phyloP scores from a whole-genome alignment of 2,329 filamentous ascomycete genomes.

The Trichoderma oligosporum region DNA sequence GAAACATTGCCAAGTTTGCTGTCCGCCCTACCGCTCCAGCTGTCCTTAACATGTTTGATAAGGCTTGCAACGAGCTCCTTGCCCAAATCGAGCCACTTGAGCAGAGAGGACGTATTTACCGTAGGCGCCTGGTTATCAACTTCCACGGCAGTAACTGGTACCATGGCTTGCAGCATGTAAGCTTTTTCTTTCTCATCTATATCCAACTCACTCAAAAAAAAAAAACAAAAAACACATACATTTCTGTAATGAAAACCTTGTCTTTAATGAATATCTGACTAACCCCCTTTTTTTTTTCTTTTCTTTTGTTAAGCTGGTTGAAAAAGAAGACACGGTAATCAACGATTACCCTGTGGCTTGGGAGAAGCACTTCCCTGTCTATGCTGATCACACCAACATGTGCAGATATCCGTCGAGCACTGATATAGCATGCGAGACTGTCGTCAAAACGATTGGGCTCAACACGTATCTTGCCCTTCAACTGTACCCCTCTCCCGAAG shows the following conservation, averaged over 20 bases:
- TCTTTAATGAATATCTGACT: no score
- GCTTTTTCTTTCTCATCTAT: not conserved
- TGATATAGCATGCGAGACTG: slow-evolving; percentile 4
- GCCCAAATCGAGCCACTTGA: slow-evolving; percentile 6
- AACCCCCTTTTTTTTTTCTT: not conserved
- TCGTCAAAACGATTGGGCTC: slow-evolving; percentile 15
- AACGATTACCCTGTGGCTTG: not conserved
- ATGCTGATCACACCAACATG: slow-evolving; percentile 14
- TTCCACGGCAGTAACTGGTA: slow-evolving; percentile 10
- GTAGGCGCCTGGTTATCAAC: slow-evolving; percentile 10
- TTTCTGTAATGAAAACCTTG: no score
- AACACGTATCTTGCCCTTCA: slow-evolving; percentile 13
- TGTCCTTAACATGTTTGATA: slow-evolving; percentile 9
- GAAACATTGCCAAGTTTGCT: slow-evolving; percentile 5
- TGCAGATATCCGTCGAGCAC: not conserved
- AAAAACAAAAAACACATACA: no score
- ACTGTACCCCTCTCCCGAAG: not conserved
- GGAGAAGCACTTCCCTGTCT: slow-evolving; percentile 15
- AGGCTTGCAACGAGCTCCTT: slow-evolving; percentile 2
- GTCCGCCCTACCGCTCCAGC: not conserved
- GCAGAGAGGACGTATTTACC: not conserved
- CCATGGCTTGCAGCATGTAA: slow-evolving; percentile 7
- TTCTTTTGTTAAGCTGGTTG: not conserved
- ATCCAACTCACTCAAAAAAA: not conserved
- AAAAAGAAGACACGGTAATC: not conserved